Base-by-base conservation (phyloP, 352 stramenopile species). In the Pythium rishiriense region DNA sequence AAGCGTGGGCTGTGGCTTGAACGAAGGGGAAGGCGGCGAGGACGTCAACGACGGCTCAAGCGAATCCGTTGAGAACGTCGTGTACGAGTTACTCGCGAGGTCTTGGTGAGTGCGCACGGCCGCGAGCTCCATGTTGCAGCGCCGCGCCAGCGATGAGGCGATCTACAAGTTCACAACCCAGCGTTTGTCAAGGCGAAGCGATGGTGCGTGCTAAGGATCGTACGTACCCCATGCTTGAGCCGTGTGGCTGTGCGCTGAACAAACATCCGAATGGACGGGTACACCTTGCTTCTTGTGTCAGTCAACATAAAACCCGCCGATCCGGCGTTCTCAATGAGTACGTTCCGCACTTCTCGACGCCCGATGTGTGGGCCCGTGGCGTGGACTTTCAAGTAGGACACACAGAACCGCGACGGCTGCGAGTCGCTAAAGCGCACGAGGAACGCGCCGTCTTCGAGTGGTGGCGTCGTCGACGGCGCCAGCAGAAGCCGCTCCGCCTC, bases 381-480 rank as follows among this genome's bases (percentile, higher is more conserved):
- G 61, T 91, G 79, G 37, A 92, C 64, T 63, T 92, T 94, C 5
- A 92, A 53, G 66, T 94, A 94, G 52, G 83, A 84, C 22, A 94
- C 70, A 29, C 77, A 89, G 63, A 94, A 91, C 45, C 88, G 87
- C 14, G 76, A 77, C 35, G 85, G 85, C 12, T 91, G 85, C 11
- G 81, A 88, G 65, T 94, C 85, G 39, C 81, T 91, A 67, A 92
- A 94, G 42, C 85, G 72, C 42, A 94, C 69, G 41, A 91, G 70
- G 66, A 94, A 94, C 28, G 85, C 70, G 17, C 83, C 85, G 52
- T 93, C 85, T 15, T 74, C 71, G 11, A 68, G n/a, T 22, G 52
- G 47, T 24, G 57, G 25, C 22, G 55, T 17, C 8, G 63, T 24
- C 19, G 37, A 12, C 14, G 63, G 48, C 4, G 57, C 41, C 1